These are phyloP conservation scores for Sisymbrium irio DNA, from an alignment of 345 rosid species.

Conservation along the genomic window DNA sequence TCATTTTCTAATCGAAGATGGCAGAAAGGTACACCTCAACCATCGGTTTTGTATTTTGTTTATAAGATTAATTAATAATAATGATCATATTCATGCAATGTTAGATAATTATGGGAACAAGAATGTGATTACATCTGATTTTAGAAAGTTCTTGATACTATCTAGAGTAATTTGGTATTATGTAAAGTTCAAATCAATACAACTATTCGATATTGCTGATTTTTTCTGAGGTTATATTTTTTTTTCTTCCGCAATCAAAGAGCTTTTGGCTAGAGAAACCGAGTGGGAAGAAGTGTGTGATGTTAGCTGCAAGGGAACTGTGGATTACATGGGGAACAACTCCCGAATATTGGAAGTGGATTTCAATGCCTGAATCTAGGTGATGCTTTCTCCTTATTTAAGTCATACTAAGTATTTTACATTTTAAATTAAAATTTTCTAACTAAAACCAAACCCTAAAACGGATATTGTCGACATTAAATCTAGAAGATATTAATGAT, in stretches of 20 bases:
- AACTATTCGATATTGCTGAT: background rate
- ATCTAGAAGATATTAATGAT: background rate
- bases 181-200: background rate
- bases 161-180: background rate
- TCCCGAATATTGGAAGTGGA: constrained; percentile 54
- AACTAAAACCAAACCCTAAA: background rate
- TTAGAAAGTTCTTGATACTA: background rate
- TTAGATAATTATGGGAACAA: background rate
- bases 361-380: constrained; percentile 38
- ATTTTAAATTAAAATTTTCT: background rate
- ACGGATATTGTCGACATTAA: background rate
- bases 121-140: background rate
- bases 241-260: constrained; percentile 4
- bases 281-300: constrained; percentile 41
- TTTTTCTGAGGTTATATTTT: background rate
- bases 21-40: constrained; percentile 39
- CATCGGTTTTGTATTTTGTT: background rate
- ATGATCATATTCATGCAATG: background rate
- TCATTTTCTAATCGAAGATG: constrained; percentile 41
- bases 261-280: constrained; percentile 45
- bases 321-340: constrained; percentile 49
- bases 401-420: background rate
- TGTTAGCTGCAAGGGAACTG: constrained; percentile 42
- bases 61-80: background rate
- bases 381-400: background rate